phyloP scores from a whole-genome alignment of 2,329 filamentous ascomycete species.

The Calycina herbarum region DNA sequence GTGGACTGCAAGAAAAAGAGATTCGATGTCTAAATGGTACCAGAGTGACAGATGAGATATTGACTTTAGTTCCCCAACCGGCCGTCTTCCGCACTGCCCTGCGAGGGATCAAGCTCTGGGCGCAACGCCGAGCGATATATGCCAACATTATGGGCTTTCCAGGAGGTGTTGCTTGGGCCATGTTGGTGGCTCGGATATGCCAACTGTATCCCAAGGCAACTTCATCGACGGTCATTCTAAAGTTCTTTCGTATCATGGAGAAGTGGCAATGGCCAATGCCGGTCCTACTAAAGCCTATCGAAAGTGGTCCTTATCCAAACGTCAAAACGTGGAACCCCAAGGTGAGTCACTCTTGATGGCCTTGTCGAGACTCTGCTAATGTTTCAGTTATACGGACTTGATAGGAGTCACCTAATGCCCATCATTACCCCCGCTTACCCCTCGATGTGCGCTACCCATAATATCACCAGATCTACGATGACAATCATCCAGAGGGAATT shows the following conservation, averaged over 20 bases:
- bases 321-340: constrained; percentile 94
- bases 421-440: constrained; percentile 98
- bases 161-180: constrained; percentile 96
- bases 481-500: constrained; percentile 82
- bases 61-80: constrained; percentile 83
- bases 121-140: constrained; percentile 87
- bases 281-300: constrained; percentile 85
- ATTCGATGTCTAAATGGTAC: constrained; percentile 91
- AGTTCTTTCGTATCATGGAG: constrained; percentile 91
- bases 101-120: constrained; percentile 94
- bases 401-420: constrained; percentile 90
- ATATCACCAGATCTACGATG: constrained; percentile 84
- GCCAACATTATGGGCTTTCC: constrained; percentile 96
- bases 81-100: constrained; percentile 88
- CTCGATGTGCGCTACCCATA: constrained; percentile 97
- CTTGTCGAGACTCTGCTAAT: constrained; percentile 29
- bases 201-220: constrained; percentile 94
- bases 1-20: constrained; percentile 83
- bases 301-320: constrained; percentile 70
- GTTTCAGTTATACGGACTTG: constrained; percentile 40
- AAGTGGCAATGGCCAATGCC: constrained; percentile 94
- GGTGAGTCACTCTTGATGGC: constrained; percentile 47
- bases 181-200: constrained; percentile 93
- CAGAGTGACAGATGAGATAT: constrained; percentile 88
- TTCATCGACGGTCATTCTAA: constrained; percentile 82